phyloP scores from a whole-genome alignment of 2,329 filamentous ascomycete species.

The Trichoderma atrobrunneum region DNA sequence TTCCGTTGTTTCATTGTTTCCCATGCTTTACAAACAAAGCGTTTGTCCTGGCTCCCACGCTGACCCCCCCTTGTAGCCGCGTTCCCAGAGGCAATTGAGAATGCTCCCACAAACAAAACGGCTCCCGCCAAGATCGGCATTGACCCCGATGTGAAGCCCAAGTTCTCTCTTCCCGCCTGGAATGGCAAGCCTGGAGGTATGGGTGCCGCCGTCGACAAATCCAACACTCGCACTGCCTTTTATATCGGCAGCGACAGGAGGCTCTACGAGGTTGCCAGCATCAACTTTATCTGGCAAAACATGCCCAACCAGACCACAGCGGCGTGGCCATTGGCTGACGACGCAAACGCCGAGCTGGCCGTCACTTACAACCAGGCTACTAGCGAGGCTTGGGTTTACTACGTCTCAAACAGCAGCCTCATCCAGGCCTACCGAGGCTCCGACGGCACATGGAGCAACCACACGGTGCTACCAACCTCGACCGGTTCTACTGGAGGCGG shows the following conservation, averaged over 20 bases:
- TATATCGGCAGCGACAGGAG: not conserved
- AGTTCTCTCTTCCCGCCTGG: slow-evolving; percentile 1
- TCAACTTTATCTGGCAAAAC: not conserved
- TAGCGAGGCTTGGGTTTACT: slow-evolving; percentile 7
- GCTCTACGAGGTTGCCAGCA: not conserved
- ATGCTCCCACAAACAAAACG: slow-evolving; percentile 5
- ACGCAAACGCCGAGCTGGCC: not conserved
- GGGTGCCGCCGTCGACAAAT: not conserved
- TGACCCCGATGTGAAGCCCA: not conserved
- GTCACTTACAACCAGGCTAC: not conserved
- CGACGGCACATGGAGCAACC: not conserved
- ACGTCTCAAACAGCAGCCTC: not conserved
- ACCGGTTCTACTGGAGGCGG: not conserved
- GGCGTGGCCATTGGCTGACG: not conserved
- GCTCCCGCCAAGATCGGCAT: not conserved
- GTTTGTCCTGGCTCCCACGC: not conserved
- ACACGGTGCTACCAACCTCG: not conserved
- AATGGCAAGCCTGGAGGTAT: not conserved
- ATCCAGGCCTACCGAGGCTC: not conserved
- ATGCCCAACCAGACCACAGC: not conserved
- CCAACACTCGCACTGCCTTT: slow-evolving; percentile 4
- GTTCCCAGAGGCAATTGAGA: not conserved
- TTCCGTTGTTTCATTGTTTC: not conserved
- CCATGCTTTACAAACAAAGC: not conserved
- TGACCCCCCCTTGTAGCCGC: not conserved